Base-by-base conservation (phyloP, 495 filamentous ascomycete species). In the Astrothelium macrocarpum region DNA sequence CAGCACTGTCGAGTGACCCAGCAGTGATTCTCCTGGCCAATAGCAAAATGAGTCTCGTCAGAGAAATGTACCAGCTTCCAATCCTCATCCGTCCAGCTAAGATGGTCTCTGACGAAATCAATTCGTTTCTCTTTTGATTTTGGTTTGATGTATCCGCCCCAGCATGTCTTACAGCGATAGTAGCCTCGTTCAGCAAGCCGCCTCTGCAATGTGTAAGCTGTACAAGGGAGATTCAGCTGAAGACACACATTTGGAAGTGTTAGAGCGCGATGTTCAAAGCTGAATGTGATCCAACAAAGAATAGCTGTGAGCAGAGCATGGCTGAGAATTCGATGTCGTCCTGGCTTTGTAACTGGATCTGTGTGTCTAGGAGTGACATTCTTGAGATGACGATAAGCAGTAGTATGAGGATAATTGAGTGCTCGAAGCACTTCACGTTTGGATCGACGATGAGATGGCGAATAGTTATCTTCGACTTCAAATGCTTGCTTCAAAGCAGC, bases 61-160 rank as follows among this genome's bases (percentile, higher is more conserved):
- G 23, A 61, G 59, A 61, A 61, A 25, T 39, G 16, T 7, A 61
- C 23, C 5, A 39, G 28, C 14, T 61, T 36, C 32, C 43, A 61
- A 39, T 39, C 34, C 14, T 61, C 43, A 36, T 36, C 23, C 43
- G 5, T 36, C 18, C 25, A 61, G 14, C 9, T 10, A 43, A 61
- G 14, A n/a, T 61, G 16, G 28, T 45, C 28, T 61, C 14, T 5
- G 9, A 25, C 36, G 9, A 45, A 61, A 11, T 61, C 23, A 12
- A 5, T 16, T 12, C 23, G 5, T 9, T 61, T 61, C 10, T 34
- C 10, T 43, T 34, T 28, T 4, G n/a, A 36, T 7, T 10, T 43
- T 9, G 14, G 20, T 23, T 61, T 61, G 16, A 61, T 36, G 43
- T 61, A 61, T 26, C 28, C 9, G 2, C 16, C 34, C 32, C 25